Percentiles rank a stretch among this genome's conserved stretches.
Conservation (phyloP, 768 basidiomycete species). For the Arthromyces matolae region DNA sequence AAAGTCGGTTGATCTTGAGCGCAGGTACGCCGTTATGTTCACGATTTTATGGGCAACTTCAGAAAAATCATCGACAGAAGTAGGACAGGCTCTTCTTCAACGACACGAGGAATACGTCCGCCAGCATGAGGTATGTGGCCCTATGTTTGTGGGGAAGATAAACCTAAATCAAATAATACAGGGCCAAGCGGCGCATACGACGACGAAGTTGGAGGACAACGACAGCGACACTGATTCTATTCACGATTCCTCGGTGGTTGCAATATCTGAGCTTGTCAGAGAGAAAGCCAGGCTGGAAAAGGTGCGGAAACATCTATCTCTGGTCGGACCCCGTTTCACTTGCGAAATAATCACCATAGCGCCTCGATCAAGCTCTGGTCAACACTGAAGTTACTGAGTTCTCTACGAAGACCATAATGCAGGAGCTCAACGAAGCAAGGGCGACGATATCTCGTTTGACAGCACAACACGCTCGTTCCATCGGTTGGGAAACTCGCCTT, state of each 20-base stretch:
- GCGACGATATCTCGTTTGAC: slow-evolving; percentile 63
- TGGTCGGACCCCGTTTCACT: slow-evolving; percentile 3
- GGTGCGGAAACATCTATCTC: slow-evolving; percentile 28
- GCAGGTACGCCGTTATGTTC: slow-evolving; percentile 60
- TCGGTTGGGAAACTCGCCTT: slow-evolving; percentile 68
- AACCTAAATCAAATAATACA: slow-evolving; percentile 3
- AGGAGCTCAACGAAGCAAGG: slow-evolving; percentile 74
- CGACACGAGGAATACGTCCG: slow-evolving; percentile 85
- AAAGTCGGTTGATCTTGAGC: slow-evolving; percentile 75
- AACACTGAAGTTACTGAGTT: slow-evolving; percentile 81
- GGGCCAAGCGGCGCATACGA: slow-evolving; percentile 4
- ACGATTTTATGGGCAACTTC: not conserved
- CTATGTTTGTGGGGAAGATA: not conserved
- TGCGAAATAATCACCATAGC: slow-evolving; percentile 50
- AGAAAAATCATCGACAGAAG: slow-evolving; percentile 60
- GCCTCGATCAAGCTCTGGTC: slow-evolving; percentile 72
- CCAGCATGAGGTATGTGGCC: slow-evolving; percentile 54
- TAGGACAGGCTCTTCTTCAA: slow-evolving; percentile 84
- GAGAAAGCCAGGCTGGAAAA: slow-evolving; percentile 65
- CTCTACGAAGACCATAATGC: slow-evolving; percentile 68
- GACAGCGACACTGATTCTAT: slow-evolving; percentile 18
- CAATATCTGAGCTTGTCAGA: slow-evolving; percentile 35
- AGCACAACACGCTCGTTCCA: slow-evolving; percentile 63
- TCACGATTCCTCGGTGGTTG: slow-evolving; percentile 30
- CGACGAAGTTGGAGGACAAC: slow-evolving; percentile 5